Percentiles rank a stretch among this genome's conserved stretches.
phyloP scores from a whole-genome alignment of 352 stramenopile genomes.

The Globisporangium emineosum region DNA sequence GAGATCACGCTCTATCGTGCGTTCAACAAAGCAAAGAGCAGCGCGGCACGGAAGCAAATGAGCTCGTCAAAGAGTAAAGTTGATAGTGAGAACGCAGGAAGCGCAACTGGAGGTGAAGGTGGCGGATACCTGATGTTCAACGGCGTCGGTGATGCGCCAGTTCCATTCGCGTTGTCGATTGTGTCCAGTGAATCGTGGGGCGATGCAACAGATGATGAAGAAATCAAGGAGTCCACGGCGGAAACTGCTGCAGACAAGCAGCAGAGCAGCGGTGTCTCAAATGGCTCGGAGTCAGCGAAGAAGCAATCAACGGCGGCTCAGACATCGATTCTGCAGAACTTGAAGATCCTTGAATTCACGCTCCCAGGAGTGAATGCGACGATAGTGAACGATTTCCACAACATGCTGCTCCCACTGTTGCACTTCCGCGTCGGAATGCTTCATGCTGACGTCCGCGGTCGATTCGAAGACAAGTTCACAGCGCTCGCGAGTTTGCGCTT shows the following conservation, averaged over 20 bases:
- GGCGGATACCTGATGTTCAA: constrained; percentile 88
- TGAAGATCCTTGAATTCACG: constrained; percentile 77
- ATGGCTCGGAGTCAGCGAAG: background rate
- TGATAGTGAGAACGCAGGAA: constrained; percentile 38
- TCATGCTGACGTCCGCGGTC: constrained; percentile 61
- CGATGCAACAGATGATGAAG: constrained; percentile 7
- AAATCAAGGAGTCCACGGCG: background rate
- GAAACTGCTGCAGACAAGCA: background rate
- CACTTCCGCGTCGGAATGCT: constrained; percentile 71
- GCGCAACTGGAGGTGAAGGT: constrained; percentile 42
- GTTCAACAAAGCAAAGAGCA: constrained; percentile 61
- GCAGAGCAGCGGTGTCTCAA: background rate
- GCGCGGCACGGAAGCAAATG: constrained; percentile 21
- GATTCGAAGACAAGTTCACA: constrained; percentile 60
- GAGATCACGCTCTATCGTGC: constrained; percentile 80
- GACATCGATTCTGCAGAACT: constrained; percentile 46
- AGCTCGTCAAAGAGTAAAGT: constrained; percentile 10
- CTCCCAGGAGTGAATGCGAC: constrained; percentile 77
- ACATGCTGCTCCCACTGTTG: constrained; percentile 80
- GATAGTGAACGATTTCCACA: constrained; percentile 86
- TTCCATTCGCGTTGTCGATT: constrained; percentile 74
- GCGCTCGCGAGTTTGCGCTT: constrained; percentile 59
- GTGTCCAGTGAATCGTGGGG: constrained; percentile 30
- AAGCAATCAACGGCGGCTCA: constrained; percentile 23
- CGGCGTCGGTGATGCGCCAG: constrained; percentile 74